Conservation (phyloP, 176 grass and related monocot genomes). For the maize (Zea mays) region Zm-B73-REFERENCE-NAM-5.0 NC_050096.1:187891501-187892000, state of each 20-base stretch:
- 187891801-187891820: neutral
- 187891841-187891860: no score
- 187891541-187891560: neutral
- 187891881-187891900: no score
- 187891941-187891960: no score
- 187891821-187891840: neutral
- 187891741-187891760: no score
- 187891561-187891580: neutral
- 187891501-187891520: neutral
- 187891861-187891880: no score
- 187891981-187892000: no score
- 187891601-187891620: neutral
- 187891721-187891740: neutral
- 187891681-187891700: neutral
- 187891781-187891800: neutral
- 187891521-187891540: neutral
- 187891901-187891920: no score
- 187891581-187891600: neutral
- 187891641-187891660: neutral
- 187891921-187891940: no score
- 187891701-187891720: neutral
- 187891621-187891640: neutral
- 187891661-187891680: neutral
- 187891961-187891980: no score
- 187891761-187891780: no score